Base-by-base conservation (phyloP, 2,329 filamentous ascomycete species). In the Hymenoscyphus fructigenus region DNA sequence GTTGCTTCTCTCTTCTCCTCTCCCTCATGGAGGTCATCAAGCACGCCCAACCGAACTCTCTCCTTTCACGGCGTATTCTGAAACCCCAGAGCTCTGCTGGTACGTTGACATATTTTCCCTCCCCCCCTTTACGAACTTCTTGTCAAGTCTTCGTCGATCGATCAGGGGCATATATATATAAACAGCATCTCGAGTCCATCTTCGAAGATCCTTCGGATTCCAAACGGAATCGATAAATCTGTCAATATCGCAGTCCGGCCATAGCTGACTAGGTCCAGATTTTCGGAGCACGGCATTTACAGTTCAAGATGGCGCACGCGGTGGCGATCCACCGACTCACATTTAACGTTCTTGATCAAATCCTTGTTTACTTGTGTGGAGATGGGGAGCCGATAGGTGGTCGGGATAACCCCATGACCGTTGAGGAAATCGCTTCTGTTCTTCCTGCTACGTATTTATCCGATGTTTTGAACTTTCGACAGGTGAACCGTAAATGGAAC, bases 301-400 rank as follows among this genome's bases (percentile, higher is more conserved):
- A n/a, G 10, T 32, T 41, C 20, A 23, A 36, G 20, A 59, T 60
- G 26, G 38, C 59, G 59, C 47, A 34, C 2, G 50, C 26, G 32
- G 20, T 47, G 14, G 38, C 23, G 17, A 20, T 36, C 4, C 44
- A 23, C 20, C n/a, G 20, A 50, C 63, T 66, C 36, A 57, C 60
- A 34, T 64, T 66, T 41, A 61, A 59, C 17, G 59, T 67, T 32
- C 58, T 68, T 23, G 63, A 63, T 38, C 41, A 59, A 34, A 63
- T 68, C 34, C 62, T 36, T 47, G 32, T 36, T 29, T 62, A 53
- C 57, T 44, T 53, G 34, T 59, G 57, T 58, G 47, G 36, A 57
- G 58, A 57, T 34, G 50, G 23, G 20, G 7, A 56, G 5, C 50
- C 9, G 57, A 57, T 50, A 23, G n/a, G n/a, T 5, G 20, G 10